Evolutionary conservation across 371 early-diverging fungal species (phyloP), one percentile per base, ranked within the genome.

Genomic region (Mortierella sp.): DNA sequence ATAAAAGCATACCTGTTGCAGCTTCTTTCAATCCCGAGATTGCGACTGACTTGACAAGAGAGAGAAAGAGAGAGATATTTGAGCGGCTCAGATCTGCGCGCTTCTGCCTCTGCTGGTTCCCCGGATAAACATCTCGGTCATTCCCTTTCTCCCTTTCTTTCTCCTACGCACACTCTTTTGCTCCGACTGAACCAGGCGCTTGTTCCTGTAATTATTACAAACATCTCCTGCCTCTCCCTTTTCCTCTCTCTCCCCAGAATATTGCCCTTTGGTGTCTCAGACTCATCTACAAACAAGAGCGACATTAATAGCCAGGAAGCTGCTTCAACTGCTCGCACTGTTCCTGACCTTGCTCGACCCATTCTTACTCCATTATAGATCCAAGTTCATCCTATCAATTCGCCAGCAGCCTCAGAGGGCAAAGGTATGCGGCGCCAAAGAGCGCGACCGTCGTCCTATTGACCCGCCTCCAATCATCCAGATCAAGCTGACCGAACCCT

Each of bases 381-480:
- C 57, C 51, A 79, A 74, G 46, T 79, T 75, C 40, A 51, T 74
- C 37, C 53, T 79, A 31, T 48, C 61, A 14, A 75, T 79, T 57
- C 74, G 79, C 24, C 79, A 79, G 28, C 79, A 79, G 21, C 79
- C 79, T 9, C 71, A 71, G 48, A 43, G 57, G 24, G 79, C 79
- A 71, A 79, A 79, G 53, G 75, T 79, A n/a, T 79, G 79, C 64
- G 75, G 79, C 2, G 37, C 50, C 61, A 79, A 74, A 53, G 79
- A 79, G 37, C 79, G 79, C 75, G 98, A 98, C 84, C 91, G 98
- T 75, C 88, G 98, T 69, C 98, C 98, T 19, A 93, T 98, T 31
- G 98, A 98, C 82, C 98, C 98, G 51, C 98, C 97, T 50, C 98
- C 98, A 5, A 94, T 98, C 77, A 93, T 97, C 54, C 95, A 96